Evolutionary conservation across 257 asterid genomes (phyloP), one percentile per base, ranked within the genome.

Genomic region (Cruciata laevipes): DNA sequence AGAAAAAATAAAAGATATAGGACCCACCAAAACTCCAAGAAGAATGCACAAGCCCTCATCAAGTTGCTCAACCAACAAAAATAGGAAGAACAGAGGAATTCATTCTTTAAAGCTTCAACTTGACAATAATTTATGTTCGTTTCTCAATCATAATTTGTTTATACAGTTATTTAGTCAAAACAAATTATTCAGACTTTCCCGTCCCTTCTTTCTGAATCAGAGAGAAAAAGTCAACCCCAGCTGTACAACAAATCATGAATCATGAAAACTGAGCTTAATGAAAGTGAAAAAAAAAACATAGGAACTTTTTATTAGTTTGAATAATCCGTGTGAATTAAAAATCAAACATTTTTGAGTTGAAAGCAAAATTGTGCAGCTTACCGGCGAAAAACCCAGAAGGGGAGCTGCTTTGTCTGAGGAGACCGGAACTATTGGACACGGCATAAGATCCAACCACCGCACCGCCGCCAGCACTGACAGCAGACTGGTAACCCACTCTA

Each of bases 351-450:
- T 42, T 42, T 3, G 51, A 13, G 49, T 12, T 40, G 17, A 12
- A 40, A 44, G n/a, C 14, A 18, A 47, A 47, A 47, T 14, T 16
- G 5, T 13, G 9, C 10, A 1, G 51, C 14, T 42, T 90, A 91
- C 98, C 98, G 73, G 79, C 69, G 79, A 89, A 83, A 38, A 91
- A 84, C 18, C 94, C 98, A 79, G 96, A 88, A 21, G 98, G 98
- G 56, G 98, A 89, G 61, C 95, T 89, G 68, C 85, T 91, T 61
- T 89, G 98, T 75, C 94, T 83, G 51, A 78, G 67, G 66, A 91
- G 96, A 87, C 69, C 81, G 0, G 90, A 81, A 67, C 65, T 12
- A 77, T 72, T 82, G 5, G 77, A 64, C 47, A 82, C 72, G 2
- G 82, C 72, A 74, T 81, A 84, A 68, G 90, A 83, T 71, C 96